Base-by-base conservation (phyloP, 768 basidiomycete genomes). In the Tulasnella sp. region DNA sequence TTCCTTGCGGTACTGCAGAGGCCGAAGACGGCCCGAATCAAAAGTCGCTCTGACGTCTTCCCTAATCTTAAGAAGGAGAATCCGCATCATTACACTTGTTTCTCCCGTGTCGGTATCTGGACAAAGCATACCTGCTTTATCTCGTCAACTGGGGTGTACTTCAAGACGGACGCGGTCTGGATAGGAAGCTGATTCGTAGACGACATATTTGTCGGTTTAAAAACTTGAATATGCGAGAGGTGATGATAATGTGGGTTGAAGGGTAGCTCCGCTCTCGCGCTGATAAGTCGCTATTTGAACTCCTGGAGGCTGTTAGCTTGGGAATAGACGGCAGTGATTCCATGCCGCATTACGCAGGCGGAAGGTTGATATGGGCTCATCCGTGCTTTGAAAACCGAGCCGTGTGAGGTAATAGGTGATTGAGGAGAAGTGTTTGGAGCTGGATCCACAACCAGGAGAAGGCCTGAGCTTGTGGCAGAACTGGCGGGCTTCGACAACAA, bases 1-100 rank as follows among this genome's bases (percentile, higher is more conserved):
- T 67, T 89, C 86, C 82, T 90, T 93, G 80, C 94, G 86, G 80
- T 86, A 93, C 17, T 85, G 85, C 74, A 94, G 84, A n/a, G 88
- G 82, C 80, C 84, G 89, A 52, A 89, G 87, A 81, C 90, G 92
- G 19, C 92, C 91, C 0, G 88, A 83, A 38, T 83, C 83, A 82
- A 93, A 94, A 5, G 86, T 87, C 22, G 85, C 83, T 36, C 83
- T 84, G 34, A 94, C 84, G 67, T 85, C 83, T 31, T 84, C 84
- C 74, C 88, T 88, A 76, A 91, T 88, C 91, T 92, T 40, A 29
- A 67, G 29, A 71, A 34, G 0, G 37, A 70, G 40, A 34, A 37
- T 72, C n/a, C n/a, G n/a, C n/a, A n/a, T 31, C 72, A 29, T 73
- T n/a, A 52, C 58, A 42, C 17, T 36, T 34, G 87, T 89, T 81